Base-by-base conservation (phyloP, 331 rosid species). In the Malus hybrid region DNA sequence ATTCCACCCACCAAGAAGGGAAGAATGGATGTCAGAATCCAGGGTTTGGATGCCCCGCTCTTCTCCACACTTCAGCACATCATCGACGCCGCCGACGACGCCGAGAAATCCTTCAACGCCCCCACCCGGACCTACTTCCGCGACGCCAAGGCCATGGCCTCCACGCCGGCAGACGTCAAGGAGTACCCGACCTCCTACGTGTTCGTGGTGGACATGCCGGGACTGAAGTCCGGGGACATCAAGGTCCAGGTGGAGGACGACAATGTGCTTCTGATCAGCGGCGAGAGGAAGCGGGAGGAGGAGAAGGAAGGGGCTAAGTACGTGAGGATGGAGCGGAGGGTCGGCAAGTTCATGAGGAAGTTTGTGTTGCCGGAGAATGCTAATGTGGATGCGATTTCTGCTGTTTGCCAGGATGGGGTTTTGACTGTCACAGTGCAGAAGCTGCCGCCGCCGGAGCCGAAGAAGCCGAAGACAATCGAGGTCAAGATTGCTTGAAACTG, bases 361-460 rank as follows among this genome's bases (percentile, higher is more conserved):
- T 93, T 93, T 52, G 85, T 79, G 52, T 78, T 93, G 18, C 98
- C 97, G 6, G 96, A 93, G 59, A 93, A 93, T 77, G 94, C 93
- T 0, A 85, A 93, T n/a, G 67, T 69, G 0, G 90, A 93, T 0
- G 76, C 85, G 5, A 73, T 93, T 13, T 81, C 97, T 13, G 97
- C 96, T 0, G 74, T 85, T 6, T 90, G 90, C 50, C 94, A 86
- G 32, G 97, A 91, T 8, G 98, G 97, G 1, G 98, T 93, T 52
- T 86, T 93, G 1, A 90, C 83, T 22, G 98, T 93, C 7, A 88
- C 91, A 0, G 89, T 93, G 6, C 54, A 87, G 44, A 93, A 93
- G 81, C 62, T 87, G 80, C 94, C 96, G 1, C 98, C 98, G 3
- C 97, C 98, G 50, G 85, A 91, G 85, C 98, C 98, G 9, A 93